phyloP scores from a whole-genome alignment of 2,329 filamentous ascomycete species.

The Botrytis aclada region DNA sequence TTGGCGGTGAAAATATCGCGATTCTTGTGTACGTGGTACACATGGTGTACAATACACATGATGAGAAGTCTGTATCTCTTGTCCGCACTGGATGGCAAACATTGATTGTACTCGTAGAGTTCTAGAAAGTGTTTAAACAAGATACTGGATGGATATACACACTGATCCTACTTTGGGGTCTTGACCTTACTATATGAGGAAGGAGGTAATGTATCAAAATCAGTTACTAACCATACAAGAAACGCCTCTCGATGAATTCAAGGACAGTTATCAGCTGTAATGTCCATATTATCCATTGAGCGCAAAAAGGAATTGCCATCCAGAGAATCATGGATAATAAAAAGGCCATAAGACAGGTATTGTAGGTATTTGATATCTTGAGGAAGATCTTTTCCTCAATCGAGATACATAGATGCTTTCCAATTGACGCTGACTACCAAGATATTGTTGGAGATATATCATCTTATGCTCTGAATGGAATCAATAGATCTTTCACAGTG shows the following conservation, averaged over 20 bases:
- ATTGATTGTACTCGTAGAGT: not conserved
- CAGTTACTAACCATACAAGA: constrained; percentile 1
- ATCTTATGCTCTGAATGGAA: not conserved
- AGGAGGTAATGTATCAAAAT: not conserved
- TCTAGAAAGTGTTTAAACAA: not conserved
- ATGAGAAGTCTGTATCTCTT: not conserved
- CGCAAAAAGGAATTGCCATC: not conserved
- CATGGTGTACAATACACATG: not conserved
- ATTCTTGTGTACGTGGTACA: not conserved
- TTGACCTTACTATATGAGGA: not conserved
- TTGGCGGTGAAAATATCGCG: not conserved
- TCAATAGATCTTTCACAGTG: not conserved
- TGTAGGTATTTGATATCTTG: not conserved
- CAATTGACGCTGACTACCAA: not conserved
- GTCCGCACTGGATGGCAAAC: not conserved
- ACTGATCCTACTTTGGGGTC: not conserved
- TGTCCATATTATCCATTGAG: too few species aligned
- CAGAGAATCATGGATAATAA: not conserved
- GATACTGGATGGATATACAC: not conserved
- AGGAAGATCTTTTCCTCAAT: not conserved
- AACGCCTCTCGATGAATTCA: not conserved
- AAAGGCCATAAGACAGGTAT: not conserved
- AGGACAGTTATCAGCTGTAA: not conserved
- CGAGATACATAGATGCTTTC: not conserved
- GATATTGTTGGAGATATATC: not conserved